phyloP scores from a whole-genome alignment of 495 filamentous ascomycete species.

The Ascobolus immersus region DNA sequence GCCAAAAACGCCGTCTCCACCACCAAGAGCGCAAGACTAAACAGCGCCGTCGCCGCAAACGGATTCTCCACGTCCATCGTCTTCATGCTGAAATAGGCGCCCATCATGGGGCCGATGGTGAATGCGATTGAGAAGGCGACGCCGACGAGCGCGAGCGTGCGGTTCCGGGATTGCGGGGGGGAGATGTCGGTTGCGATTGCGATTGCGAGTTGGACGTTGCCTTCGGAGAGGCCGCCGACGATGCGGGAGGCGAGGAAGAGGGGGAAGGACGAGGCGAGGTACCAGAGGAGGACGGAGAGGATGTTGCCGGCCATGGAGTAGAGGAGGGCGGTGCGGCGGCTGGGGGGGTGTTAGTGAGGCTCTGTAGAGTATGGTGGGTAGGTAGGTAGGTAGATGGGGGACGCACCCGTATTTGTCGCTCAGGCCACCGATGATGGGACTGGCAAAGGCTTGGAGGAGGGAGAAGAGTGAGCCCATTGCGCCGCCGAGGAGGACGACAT shows the following conservation, averaged over 20 bases:
- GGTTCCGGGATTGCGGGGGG: conserved; percentile 50
- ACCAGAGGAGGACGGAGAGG: conserved; percentile 76
- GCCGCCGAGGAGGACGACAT: conserved; percentile 86
- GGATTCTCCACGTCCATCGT: conserved; percentile 57
- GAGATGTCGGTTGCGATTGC: conserved; percentile 94
- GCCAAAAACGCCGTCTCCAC: conserved; percentile 79
- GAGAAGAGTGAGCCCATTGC: conserved; percentile 86
- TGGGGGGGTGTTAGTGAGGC: conserved; percentile 1
- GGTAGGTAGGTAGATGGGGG: background rate
- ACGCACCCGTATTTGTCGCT: conserved; percentile 55
- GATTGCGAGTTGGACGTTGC: conserved; percentile 86
- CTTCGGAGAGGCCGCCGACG: conserved; percentile 82
- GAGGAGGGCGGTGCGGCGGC: conserved; percentile 58
- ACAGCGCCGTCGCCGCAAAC: conserved; percentile 68
- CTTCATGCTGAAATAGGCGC: conserved; percentile 52
- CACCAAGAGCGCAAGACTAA: conserved; percentile 58
- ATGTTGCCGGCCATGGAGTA: conserved; percentile 92
- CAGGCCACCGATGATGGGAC: conserved; percentile 67
- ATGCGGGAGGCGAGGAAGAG: conserved; percentile 82
- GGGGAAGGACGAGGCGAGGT: conserved; percentile 72
- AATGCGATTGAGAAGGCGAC: conserved; percentile 95
- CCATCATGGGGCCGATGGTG: conserved; percentile 79
- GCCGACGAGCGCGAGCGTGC: conserved; percentile 86
- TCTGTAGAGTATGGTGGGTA: background rate
- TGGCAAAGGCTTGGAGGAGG: conserved; percentile 74